Base-by-base conservation (phyloP, 805 yeast species). In the Zygosaccharomyces lentus region DNA sequence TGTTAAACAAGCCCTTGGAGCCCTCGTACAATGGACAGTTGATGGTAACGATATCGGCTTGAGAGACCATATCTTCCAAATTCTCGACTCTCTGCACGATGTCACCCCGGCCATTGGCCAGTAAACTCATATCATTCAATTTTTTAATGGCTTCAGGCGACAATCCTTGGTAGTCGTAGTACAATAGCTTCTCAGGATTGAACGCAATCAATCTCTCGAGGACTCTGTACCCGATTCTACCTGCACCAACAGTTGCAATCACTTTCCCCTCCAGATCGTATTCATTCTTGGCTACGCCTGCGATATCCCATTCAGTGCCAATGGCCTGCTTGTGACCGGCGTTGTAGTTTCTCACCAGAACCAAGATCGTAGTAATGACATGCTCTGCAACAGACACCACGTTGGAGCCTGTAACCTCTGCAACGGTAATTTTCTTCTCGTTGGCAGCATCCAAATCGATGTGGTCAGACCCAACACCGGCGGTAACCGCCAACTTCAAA, bases 381-480 rank as follows among this genome's bases (percentile, higher is more conserved):
- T 41, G 45, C 16, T 41, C 45, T 4, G 93, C 91, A 38, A 85
- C 93, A 12, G 89, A 81, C 17, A 75, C 76, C 40, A 84, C 89
- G 62, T 85, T 85, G 43, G 89, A 82, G 6, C 93, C 91, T 23
- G 95, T 85, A 45, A 85, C 93, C 68, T 85, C 93, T 12, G 86
- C 65, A 15, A 85, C 93, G 13, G 84, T 74, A 58, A 85, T 77
- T 51, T 78, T 75, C 49, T 71, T 70, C 53, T 77, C 80, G 55
- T 80, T 77, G 53, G 87, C 70, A 56, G 84, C 84, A 54, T 75
- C 75, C 57, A 85, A 73, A 59, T 84, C 91, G 51, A 84, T 73
- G 66, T 85, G 93, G 63, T 85, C 93, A 16, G 88, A 81, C 9
- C 95, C 95, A 49, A 85, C 89, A 56, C 93, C 95, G 8, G 95